Conservation (phyloP, 2,329 filamentous ascomycete genomes). For the Raffaelea arxii region DNA sequence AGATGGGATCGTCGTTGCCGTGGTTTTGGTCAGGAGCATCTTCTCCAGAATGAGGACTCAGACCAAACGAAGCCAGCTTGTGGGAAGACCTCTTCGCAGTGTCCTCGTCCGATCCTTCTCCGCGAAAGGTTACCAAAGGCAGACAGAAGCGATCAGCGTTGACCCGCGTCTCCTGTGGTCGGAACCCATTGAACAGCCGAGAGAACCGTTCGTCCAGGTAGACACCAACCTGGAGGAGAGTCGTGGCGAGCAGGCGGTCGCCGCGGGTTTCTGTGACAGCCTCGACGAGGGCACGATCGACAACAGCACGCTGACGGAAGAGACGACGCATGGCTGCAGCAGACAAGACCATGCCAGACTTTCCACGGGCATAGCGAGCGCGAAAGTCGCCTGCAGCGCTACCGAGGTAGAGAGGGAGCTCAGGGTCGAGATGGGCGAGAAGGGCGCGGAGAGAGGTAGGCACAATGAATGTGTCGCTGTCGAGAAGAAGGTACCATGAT, state of each 20-base stretch:
- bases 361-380: slow-evolving; percentile 46
- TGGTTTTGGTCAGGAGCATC: too few relatives aligned
- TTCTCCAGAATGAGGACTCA: too few relatives aligned
- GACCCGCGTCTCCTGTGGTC: slow-evolving; percentile 38
- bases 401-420: slow-evolving; percentile 39
- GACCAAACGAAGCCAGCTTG: too few relatives aligned
- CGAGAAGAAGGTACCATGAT: slow-evolving; percentile 49
- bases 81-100: too few relatives aligned
- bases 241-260: slow-evolving; percentile 43
- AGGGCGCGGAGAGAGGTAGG: slow-evolving; percentile 36
- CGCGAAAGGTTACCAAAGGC: slow-evolving; percentile 45
- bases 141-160: slow-evolving; percentile 40
- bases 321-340: slow-evolving; percentile 37
- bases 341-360: slow-evolving; percentile 44
- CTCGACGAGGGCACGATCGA: slow-evolving; percentile 33
- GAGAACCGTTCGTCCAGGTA: slow-evolving; percentile 46
- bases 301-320: slow-evolving; percentile 31
- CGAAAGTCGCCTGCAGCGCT: slow-evolving; percentile 49
- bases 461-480: slow-evolving; percentile 48
- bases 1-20: too few relatives aligned
- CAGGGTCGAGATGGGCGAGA: slow-evolving; percentile 37
- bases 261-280: slow-evolving; percentile 43
- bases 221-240: slow-evolving; percentile 41
- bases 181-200: slow-evolving; percentile 46
- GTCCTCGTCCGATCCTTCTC: too few relatives aligned